Conservation (phyloP, 345 rosid species). For the Populus ilicifolia region DNA sequence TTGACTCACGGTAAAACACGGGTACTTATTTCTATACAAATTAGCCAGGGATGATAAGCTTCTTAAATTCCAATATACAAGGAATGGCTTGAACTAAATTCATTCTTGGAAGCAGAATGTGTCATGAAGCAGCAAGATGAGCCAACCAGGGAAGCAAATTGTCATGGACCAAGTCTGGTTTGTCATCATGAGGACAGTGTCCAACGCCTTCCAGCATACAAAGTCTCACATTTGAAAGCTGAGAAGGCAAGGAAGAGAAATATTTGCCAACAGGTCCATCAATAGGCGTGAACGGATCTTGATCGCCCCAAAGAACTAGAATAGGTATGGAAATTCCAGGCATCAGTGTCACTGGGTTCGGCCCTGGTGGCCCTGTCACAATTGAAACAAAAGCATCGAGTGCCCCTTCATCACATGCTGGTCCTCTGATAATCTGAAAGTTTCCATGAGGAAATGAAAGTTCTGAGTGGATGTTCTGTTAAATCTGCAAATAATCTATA, state of each 20-base stretch:
- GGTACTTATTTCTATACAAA: too few relatives aligned
- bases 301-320: slow-evolving; percentile 75
- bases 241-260: slow-evolving; percentile 60
- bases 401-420: slow-evolving; percentile 77
- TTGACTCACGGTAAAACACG: accelerated
- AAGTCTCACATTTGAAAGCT: slow-evolving; percentile 54
- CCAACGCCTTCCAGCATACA: slow-evolving; percentile 70
- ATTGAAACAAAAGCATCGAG: slow-evolving; percentile 84
- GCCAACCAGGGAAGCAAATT: slow-evolving; percentile 80
- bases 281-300: slow-evolving; percentile 79
- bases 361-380: slow-evolving; percentile 94
- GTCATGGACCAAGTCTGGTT: slow-evolving; percentile 65
- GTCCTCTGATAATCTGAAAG: slow-evolving; percentile 68
- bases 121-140: slow-evolving; percentile 31
- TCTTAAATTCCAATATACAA: too few relatives aligned
- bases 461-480: not conserved
- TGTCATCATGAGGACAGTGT: slow-evolving; percentile 88
- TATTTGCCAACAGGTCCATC: slow-evolving; percentile 85
- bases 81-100: not conserved
- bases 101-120: not conserved
- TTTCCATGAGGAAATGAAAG: not conserved
- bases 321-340: slow-evolving; percentile 54
- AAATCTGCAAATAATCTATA: not conserved
- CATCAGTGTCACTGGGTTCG: slow-evolving; percentile 62
- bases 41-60: too few relatives aligned